Evolutionary conservation across 2,329 filamentous ascomycete genomes (phyloP).

Genomic region (Fusarium oligoseptatum): DNA sequence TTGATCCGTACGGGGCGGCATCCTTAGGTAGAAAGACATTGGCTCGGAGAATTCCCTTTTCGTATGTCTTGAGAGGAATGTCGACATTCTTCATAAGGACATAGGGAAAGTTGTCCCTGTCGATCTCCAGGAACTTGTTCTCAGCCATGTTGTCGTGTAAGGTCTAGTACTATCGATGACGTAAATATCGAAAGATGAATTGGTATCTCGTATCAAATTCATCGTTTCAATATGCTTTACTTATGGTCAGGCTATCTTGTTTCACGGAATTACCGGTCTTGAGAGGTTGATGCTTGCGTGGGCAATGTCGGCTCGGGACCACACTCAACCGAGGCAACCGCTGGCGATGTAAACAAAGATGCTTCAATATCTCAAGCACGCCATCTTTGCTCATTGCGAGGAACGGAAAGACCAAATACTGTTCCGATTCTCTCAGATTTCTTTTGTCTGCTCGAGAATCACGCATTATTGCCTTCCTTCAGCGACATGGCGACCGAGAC

Average conservation of each 20-base stretch:
- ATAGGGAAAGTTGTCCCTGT: constrained; percentile 25
- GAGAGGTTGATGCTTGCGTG: not conserved
- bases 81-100: constrained; percentile 35
- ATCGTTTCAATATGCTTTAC: not conserved
- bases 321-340: not conserved
- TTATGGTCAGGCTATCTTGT: not conserved
- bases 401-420: not conserved
- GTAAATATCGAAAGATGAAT: not conserved
- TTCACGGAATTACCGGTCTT: not conserved
- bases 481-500: not conserved
- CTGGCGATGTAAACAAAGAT: not conserved
- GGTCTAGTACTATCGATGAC: not conserved
- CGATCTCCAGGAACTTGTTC: constrained; percentile 7
- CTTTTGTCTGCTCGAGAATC: not conserved
- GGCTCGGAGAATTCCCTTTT: constrained; percentile 4
- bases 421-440: not conserved
- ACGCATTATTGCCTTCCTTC: not conserved
- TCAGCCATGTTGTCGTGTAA: not conserved
- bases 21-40: constrained; percentile 28
- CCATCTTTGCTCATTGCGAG: not conserved
- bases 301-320: not conserved
- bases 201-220: not conserved
- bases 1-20: constrained; percentile 3
- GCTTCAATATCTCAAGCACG: not conserved
- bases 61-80: constrained; percentile 10